phyloP scores from a whole-genome alignment of 2,329 filamentous ascomycete genomes.

The Monosporascus sp. region DNA sequence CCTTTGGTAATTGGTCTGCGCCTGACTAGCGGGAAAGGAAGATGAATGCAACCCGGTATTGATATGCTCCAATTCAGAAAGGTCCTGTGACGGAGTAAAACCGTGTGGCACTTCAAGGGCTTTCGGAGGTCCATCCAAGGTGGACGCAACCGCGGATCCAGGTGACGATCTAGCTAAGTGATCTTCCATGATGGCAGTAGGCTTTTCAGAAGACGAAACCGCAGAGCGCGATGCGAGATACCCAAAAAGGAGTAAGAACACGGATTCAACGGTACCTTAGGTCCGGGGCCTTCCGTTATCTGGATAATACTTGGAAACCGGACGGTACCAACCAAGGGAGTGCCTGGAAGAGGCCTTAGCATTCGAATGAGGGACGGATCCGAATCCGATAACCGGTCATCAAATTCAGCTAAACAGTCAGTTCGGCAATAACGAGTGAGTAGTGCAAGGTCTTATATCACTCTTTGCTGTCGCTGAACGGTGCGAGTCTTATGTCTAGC shows the following conservation, averaged over 20 bases:
- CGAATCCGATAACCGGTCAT: neutral
- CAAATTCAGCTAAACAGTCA: neutral
- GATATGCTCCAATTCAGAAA: constrained; percentile 11
- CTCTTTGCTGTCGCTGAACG: too few relatives aligned
- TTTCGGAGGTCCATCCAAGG: constrained; percentile 14
- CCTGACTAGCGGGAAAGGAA: constrained; percentile 4
- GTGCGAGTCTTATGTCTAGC: too few relatives aligned
- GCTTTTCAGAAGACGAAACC: neutral
- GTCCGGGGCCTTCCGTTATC: neutral
- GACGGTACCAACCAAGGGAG: neutral
- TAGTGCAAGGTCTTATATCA: too few relatives aligned
- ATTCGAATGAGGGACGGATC: neutral
- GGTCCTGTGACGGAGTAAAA: constrained; percentile 11
- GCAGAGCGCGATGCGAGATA: neutral
- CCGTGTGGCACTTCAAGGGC: constrained; percentile 14
- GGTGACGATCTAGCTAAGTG: constrained; percentile 16
- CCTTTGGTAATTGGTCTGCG: constrained; percentile 2
- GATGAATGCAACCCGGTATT: constrained; percentile 2
- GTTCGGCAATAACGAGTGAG: too few relatives aligned
- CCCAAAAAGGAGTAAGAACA: neutral
- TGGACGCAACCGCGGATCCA: constrained; percentile 12
- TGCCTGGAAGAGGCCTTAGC: neutral
- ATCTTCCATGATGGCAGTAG: constrained; percentile 4
- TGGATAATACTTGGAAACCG: neutral
- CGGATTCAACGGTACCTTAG: neutral